phyloP scores from a whole-genome alignment of 495 filamentous ascomycete species.

The Chaetomium tenue region DNA sequence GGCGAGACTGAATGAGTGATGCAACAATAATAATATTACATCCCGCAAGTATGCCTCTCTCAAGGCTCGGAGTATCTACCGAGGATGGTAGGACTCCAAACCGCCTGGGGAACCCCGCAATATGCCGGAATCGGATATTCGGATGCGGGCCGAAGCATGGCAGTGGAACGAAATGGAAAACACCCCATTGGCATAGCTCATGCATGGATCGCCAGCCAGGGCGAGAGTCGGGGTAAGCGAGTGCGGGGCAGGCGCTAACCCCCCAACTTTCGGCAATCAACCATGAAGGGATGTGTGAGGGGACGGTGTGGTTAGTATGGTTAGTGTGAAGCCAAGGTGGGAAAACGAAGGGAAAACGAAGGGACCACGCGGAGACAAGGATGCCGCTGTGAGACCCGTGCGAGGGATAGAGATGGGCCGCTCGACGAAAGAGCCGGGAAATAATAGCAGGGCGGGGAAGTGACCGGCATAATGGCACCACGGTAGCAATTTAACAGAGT shows the following conservation, averaged over 20 bases:
- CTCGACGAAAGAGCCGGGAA: too few species aligned
- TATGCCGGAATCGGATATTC: slow-evolving; percentile 7
- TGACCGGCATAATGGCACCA: too few species aligned
- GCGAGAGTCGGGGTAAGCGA: not conserved
- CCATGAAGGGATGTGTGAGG: not conserved
- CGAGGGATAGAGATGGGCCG: too few species aligned
- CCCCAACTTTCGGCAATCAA: slow-evolving; percentile 15
- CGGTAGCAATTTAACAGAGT: too few species aligned
- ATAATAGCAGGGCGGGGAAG: too few species aligned
- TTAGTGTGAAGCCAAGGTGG: too few species aligned
- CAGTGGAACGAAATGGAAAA: slow-evolving; percentile 7
- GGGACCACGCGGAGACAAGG: too few species aligned
- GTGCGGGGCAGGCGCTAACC: not conserved
- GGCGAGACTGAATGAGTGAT: not conserved
- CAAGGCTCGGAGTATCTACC: not conserved
- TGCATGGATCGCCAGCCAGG: not conserved
- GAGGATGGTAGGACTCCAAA: not conserved
- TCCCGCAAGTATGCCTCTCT: not conserved
- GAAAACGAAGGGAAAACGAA: too few species aligned
- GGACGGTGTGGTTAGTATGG: not conserved
- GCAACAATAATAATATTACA: not conserved
- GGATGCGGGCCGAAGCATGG: slow-evolving; percentile 14
- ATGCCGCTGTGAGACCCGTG: too few species aligned
- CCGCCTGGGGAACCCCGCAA: slow-evolving; percentile 1
- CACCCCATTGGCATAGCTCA: slow-evolving; percentile 3